Base-by-base conservation (phyloP, 73 alveolate genomes). In the Stentor coeruleus region DNA sequence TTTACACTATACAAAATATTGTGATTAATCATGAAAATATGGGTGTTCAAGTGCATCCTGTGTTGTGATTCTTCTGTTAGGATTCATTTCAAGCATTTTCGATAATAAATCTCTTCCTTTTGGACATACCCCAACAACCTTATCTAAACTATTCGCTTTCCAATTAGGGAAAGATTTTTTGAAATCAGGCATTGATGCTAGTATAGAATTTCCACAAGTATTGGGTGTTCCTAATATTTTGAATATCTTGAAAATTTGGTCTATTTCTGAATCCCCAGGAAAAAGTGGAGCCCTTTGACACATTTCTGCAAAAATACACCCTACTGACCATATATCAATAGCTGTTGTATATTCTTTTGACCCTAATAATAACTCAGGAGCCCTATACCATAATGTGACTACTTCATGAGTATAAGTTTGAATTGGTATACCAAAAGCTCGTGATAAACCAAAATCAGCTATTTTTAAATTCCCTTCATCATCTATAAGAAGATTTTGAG, bases 381-480 rank as follows among this genome's bases (percentile, higher is more conserved):
- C 96, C 86, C 98, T 74, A 59, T 92, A 93, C 97, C 98, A 93
- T 38, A 93, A 83, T 28, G 98, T 93, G 4, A 92, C 97, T 0
- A 93, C 98, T 76, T 86, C 87, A 41, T 90, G 86, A 3, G 98
- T 93, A 41, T 88, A 91, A 35, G 86, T 84, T 74, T 88, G 88
- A 31, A 77, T 73, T 3, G 91, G 91, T 3, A 77, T 40, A 77
- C 57, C 85, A 85, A 30, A 81, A 60, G 84, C 89, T 80, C 97
- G 85, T n/a, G 98, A 93, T 38, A 93, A 82, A 1, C 98, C 98
- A 92, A 93, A 93, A 89, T 93, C 98, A 28, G 98, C 93, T 83
- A 93, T 87, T n/a, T n/a, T n/a, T 38, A 91, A 83, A 39, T 58
- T 82, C 0, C 91, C 91, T 79, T 92, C 86, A 26, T 91, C 81